Evolutionary conservation across 176 grass and related monocot species (phyloP).

Genomic region (Areca catechu): DNA sequence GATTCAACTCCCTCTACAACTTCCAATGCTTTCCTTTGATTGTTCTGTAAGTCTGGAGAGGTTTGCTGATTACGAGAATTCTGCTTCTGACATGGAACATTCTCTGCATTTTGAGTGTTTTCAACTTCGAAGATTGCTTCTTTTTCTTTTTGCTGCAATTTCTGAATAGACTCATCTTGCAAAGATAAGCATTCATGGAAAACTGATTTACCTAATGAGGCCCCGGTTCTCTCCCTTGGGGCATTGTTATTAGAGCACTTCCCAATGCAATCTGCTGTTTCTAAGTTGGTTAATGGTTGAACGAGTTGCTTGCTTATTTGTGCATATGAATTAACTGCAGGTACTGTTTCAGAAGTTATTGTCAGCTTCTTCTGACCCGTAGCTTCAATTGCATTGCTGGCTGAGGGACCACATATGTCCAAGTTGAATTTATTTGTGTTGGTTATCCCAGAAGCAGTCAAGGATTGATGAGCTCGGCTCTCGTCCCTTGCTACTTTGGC

Average conservation of each 20-base stretch:
- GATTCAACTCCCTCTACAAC: background rate
- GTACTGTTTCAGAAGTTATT: slow-evolving; percentile 12
- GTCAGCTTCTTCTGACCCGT: slow-evolving; percentile 7
- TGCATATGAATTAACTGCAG: slow-evolving; percentile 20
- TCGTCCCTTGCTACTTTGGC: slow-evolving; percentile 19
- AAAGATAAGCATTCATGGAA: slow-evolving; percentile 5
- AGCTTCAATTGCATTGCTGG: slow-evolving; percentile 8
- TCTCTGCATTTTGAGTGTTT: slow-evolving; percentile 10
- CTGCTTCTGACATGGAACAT: slow-evolving; percentile 14
- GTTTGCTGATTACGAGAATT: slow-evolving; percentile 15
- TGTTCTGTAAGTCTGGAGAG: slow-evolving; percentile 20
- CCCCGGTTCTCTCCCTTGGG: slow-evolving; percentile 17
- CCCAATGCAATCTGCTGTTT: slow-evolving; percentile 15
- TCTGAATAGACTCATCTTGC: slow-evolving; percentile 14
- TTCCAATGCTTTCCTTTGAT: slow-evolving; percentile 14
- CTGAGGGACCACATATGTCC: slow-evolving; percentile 6
- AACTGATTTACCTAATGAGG: slow-evolving; percentile 12
- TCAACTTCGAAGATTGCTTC: slow-evolving; percentile 6
- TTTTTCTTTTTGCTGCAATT: slow-evolving; percentile 6
- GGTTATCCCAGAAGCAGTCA: slow-evolving; percentile 24
- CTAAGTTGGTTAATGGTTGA: slow-evolving; percentile 26
- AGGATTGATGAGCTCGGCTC: slow-evolving; percentile 14
- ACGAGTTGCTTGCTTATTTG: slow-evolving; percentile 23
- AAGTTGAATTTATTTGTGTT: slow-evolving; percentile 24
- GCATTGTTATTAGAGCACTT: slow-evolving; percentile 14